phyloP scores from a whole-genome alignment of 768 basidiomycete species.

The Epithele typhae region DNA sequence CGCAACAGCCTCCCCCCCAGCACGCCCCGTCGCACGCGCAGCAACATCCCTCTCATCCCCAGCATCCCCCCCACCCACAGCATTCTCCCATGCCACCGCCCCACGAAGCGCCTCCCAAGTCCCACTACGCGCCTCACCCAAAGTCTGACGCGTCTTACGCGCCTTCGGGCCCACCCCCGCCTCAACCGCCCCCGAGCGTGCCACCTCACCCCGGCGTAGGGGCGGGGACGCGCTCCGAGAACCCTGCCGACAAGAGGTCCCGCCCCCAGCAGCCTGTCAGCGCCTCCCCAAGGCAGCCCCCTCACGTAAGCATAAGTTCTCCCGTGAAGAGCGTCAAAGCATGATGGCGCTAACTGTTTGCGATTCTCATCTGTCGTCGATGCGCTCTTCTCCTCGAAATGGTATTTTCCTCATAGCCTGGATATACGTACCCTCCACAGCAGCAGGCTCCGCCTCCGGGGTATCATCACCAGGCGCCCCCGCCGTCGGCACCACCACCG shows the following conservation, averaged over 20 bases:
- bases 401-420: slow-evolving; percentile 20
- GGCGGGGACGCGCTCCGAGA: slow-evolving; percentile 21
- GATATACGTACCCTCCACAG: slow-evolving; percentile 42
- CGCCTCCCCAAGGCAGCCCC: slow-evolving; percentile 43
- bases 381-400: slow-evolving; percentile 7
- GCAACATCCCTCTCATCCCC: slow-evolving; percentile 15
- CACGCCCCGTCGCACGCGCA: slow-evolving; percentile 16
- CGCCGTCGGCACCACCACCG: slow-evolving; percentile 31
- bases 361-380: slow-evolving; percentile 15
- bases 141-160: slow-evolving; percentile 50
- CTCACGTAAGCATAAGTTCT: slow-evolving; percentile 41
- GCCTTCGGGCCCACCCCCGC: slow-evolving; percentile 38
- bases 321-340: slow-evolving; percentile 16
- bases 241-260: slow-evolving; percentile 14
- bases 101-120: slow-evolving; percentile 19
- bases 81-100: slow-evolving; percentile 19
- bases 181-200: slow-evolving; percentile 10
- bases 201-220: slow-evolving; percentile 18
- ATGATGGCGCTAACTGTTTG: slow-evolving; percentile 17
- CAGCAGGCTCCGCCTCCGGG: slow-evolving; percentile 25
- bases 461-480: slow-evolving; percentile 35
- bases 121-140: slow-evolving; percentile 25
- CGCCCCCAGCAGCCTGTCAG: slow-evolving; percentile 26
- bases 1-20: slow-evolving; percentile 9
- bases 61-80: slow-evolving; percentile 16